Base-by-base conservation (phyloP, 176 grass and related monocot species). In the Ensete ventricosum region DNA sequence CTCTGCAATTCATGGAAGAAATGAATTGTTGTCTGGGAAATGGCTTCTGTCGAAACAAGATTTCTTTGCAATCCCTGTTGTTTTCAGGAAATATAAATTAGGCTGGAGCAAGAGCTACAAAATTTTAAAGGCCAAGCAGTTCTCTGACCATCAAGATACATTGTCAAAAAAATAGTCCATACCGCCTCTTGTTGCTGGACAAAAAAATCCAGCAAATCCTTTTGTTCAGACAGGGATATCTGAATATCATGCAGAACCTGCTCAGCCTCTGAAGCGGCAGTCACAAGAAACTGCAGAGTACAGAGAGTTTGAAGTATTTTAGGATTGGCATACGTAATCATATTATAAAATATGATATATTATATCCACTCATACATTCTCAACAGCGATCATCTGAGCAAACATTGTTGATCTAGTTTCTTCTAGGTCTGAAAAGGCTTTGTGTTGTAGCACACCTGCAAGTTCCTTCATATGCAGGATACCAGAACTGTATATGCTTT, bases 11-110 rank as follows among this genome's bases (percentile, higher is more conserved):
- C 69, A 62, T 75, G 49, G 29, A 89, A 92, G 77, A 92, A 89
- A 77, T 82, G 62, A 25, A 82, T 50, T 63, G 82, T 84, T 82
- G 75, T 85, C 89, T 78, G 85, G 34, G 92, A 96, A 57, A 96
- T 96, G 70, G 57, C 74, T 82, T 86, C 84, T 76, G 89, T 88
- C 52, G 81, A 87, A 75, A 29, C 52, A 89, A 96, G 89, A 82
- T 53, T 87, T 67, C 85, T 89, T 82, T 82, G 81, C 78, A 88
- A 50, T 73, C 24, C 81, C 92, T 96, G 64, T 59, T 57, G 70
- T 76, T 76, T 62, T 17, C 24, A 14, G 63, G 43, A 16, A 64
- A 43, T 43, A 43, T 43, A 43, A 43, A 43, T 62, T 21, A 75
- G 19, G 25, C 55, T 53, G 59, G 1, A 50, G 23, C 52, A 75